Conservation (phyloP, 345 rosid species). For the Clarkia xantiana region DNA sequence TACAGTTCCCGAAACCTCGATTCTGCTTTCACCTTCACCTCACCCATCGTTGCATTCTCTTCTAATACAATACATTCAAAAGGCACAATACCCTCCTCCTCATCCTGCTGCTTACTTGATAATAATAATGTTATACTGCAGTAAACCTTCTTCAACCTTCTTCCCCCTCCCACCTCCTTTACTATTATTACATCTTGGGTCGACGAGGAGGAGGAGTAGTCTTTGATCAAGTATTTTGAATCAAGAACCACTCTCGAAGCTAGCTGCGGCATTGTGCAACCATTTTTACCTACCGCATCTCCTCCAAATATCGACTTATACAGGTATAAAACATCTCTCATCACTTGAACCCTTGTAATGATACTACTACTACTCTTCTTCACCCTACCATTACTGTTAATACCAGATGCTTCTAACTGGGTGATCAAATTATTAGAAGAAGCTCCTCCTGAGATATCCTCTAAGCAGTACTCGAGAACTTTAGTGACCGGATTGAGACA, state of each 20-base stretch:
- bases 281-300: constrained; percentile 31
- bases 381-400: background rate
- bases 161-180: constrained; percentile 21
- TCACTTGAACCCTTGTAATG: constrained; percentile 48
- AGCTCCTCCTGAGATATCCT: constrained; percentile 40
- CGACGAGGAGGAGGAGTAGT: constrained; percentile 22
- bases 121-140: constrained; percentile 30
- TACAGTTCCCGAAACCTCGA: constrained; percentile 50
- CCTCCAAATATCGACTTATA: constrained; percentile 43
- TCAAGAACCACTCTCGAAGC: constrained; percentile 63
- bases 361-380: constrained; percentile 26
- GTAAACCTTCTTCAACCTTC: constrained; percentile 25
- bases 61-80: constrained; percentile 47
- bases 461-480: constrained; percentile 74
- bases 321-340: constrained; percentile 47
- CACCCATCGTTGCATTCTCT: constrained; percentile 47
- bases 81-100: constrained; percentile 15
- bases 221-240: constrained; percentile 54
- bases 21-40: constrained; percentile 48
- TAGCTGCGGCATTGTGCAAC: constrained; percentile 28
- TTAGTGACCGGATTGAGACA: constrained; percentile 86
- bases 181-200: constrained; percentile 15
- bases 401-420: too few relatives aligned
- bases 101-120: constrained; percentile 13
- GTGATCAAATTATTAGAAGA: constrained; percentile 14